Conservation (phyloP, 495 filamentous ascomycete species). For the Lophiotrema nucula region DNA sequence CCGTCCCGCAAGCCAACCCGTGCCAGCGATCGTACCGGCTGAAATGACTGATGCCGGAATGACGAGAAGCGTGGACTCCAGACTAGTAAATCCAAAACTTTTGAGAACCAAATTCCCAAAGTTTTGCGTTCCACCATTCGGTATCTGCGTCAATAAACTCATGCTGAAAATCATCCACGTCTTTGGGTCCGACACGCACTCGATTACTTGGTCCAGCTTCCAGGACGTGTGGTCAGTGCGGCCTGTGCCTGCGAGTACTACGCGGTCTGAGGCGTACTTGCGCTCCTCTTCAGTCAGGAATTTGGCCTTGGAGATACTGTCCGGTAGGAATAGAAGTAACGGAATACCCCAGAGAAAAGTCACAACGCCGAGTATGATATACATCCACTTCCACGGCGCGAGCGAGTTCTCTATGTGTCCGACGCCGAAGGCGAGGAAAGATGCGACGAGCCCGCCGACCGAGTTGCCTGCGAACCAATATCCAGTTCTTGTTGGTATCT, state of each 20-base stretch:
- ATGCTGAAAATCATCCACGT: conserved; percentile 62
- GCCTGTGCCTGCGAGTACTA: conserved; percentile 14
- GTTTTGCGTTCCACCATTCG: conserved; percentile 57
- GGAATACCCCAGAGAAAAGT: conserved; percentile 46
- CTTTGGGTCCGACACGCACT: conserved; percentile 60
- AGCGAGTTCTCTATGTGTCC: conserved; percentile 35
- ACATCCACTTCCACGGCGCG: conserved; percentile 32
- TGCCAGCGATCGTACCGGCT: neutral
- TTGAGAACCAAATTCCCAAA: conserved; percentile 63
- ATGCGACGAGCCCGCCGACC: conserved; percentile 27
- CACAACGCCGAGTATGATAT: conserved; percentile 46
- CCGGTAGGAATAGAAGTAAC: conserved; percentile 41
- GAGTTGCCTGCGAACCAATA: conserved; percentile 54
- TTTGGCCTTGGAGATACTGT: conserved; percentile 52
- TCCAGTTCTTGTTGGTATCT: conserved; percentile 59
- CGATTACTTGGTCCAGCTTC: conserved; percentile 49
- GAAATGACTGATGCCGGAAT: conserved; percentile 38
- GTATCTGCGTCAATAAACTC: conserved; percentile 56
- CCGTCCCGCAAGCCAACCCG: conserved; percentile 8
- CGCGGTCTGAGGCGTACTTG: conserved; percentile 10
- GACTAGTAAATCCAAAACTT: conserved; percentile 59
- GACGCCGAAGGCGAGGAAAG: conserved; percentile 56
- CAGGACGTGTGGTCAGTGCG: conserved; percentile 11
- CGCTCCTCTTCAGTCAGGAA: conserved; percentile 28
- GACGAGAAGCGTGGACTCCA: conserved; percentile 51